Conservation (phyloP, 2,329 filamentous ascomycete species). For the Zasmidium cellare region DNA sequence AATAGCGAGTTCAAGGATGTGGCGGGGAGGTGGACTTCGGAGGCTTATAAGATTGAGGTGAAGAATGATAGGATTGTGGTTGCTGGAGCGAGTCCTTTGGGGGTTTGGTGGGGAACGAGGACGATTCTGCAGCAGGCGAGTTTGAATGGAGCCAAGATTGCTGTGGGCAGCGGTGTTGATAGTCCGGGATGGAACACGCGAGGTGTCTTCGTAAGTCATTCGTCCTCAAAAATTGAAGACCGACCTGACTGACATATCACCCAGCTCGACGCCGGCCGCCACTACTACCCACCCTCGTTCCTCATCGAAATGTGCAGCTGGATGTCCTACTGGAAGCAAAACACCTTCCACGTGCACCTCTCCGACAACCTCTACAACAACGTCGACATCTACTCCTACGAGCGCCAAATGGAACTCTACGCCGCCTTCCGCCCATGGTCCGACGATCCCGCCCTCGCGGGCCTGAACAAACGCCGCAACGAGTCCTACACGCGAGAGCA, state of each 20-base stretch:
- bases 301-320: slow-evolving; percentile 60
- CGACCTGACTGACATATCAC: not conserved
- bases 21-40: slow-evolving; percentile 48
- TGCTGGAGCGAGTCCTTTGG: slow-evolving; percentile 55
- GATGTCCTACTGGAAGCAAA: slow-evolving; percentile 63
- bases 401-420: slow-evolving; percentile 53
- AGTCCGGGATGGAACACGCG: slow-evolving; percentile 47
- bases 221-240: not conserved
- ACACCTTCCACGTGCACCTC: slow-evolving; percentile 59
- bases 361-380: slow-evolving; percentile 59
- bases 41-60: slow-evolving; percentile 52
- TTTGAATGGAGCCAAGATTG: slow-evolving; percentile 41
- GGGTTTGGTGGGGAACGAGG: slow-evolving; percentile 60
- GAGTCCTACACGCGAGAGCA: slow-evolving; percentile 56
- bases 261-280: slow-evolving; percentile 54
- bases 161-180: slow-evolving; percentile 48
- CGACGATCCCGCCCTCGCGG: slow-evolving; percentile 47
- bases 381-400: slow-evolving; percentile 48
- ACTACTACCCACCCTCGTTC: slow-evolving; percentile 58
- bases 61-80: slow-evolving; percentile 46
- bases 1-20: slow-evolving; percentile 44
- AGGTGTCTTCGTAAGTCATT: slow-evolving; percentile 25
- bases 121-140: slow-evolving; percentile 55
- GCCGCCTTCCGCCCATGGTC: slow-evolving; percentile 58
- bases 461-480: slow-evolving; percentile 53